Evolutionary conservation across 495 filamentous ascomycete species (phyloP), one percentile per base, ranked within the genome.

Genomic region (Aspergillus avenaceus): DNA sequence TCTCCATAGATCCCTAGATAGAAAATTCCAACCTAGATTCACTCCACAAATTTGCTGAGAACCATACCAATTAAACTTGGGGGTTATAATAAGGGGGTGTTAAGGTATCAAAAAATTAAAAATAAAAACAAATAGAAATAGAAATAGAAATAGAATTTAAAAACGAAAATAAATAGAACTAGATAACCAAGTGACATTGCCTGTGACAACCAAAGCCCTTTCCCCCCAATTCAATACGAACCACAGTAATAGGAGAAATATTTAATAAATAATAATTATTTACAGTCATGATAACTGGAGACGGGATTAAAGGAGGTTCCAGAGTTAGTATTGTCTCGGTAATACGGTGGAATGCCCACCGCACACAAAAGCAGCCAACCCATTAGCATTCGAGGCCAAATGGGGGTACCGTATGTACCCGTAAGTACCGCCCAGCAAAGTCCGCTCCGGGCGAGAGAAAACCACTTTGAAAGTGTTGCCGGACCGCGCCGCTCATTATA

Each of bases 401-500:
- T 26, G 29, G 13, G n/a, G 26, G 27, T 28, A 47, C 43, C 4
- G 37, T 43, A 28, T 28, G 51, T 53, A 51, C 11, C 13, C 45
- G 23, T 36, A 24, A 23, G 42, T 47, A 53, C 45, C 28, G 50
- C 34, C 43, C 50, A 45, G 47, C 43, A 45, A 36, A 42, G 34
- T 47, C 53, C 47, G 52, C 52, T 47, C 47, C 53, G 47, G 50
- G 45, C 36, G 42, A 45, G 21, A 47, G 50, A 53, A 13, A 47
- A 36, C 34, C 24, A 34, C 32, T 16, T 18, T 38, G 29, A 46
- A n/a, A n/a, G 32, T 36, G n/a, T 46, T 56, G 46, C 52, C 57
- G 53, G 57, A 55, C 41, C 46, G 53, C 56, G 52, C 56, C 56
- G 56, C 56, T 46, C 52, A 53, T 50, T 45, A 59, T 55, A 43